Percentiles rank a stretch among this genome's conserved stretches.
phyloP scores from a whole-genome alignment of 306 rosid genomes.

The Acacia crassicarpa region DNA sequence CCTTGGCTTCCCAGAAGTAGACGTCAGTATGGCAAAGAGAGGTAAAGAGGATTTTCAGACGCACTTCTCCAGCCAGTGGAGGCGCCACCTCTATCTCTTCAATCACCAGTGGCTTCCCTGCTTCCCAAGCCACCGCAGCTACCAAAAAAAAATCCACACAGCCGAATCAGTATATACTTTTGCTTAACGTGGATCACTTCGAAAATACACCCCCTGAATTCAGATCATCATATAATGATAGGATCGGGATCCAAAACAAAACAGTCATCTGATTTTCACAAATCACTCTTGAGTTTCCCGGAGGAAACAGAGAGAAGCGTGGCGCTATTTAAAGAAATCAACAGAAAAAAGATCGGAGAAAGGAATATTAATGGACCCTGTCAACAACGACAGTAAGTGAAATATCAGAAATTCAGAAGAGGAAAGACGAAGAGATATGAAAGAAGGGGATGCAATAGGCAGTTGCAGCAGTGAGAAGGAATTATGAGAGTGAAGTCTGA shows the following conservation, averaged over 20 bases:
- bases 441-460: not conserved
- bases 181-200: not conserved
- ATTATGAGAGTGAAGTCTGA: not conserved
- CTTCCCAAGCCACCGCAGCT: constrained; percentile 31
- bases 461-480: not conserved
- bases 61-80: constrained; percentile 25
- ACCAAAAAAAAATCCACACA: not conserved
- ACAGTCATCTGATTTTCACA: not conserved
- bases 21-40: constrained; percentile 31
- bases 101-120: constrained; percentile 23
- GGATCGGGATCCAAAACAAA: not conserved
- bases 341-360: not conserved
- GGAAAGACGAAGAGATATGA: not conserved
- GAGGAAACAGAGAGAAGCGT: not conserved
- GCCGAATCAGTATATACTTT: not conserved
- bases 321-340: not conserved
- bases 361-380: too few relatives aligned
- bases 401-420: not conserved
- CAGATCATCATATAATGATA: not conserved
- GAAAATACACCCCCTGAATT: not conserved
- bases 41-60: constrained; percentile 28
- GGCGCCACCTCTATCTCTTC: constrained; percentile 29
- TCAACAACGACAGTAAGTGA: not conserved
- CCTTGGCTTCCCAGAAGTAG: constrained; percentile 32
- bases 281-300: not conserved